Evolutionary conservation across 2,329 filamentous ascomycete genomes (phyloP).

Genomic region (Fusarium buxicola): DNA sequence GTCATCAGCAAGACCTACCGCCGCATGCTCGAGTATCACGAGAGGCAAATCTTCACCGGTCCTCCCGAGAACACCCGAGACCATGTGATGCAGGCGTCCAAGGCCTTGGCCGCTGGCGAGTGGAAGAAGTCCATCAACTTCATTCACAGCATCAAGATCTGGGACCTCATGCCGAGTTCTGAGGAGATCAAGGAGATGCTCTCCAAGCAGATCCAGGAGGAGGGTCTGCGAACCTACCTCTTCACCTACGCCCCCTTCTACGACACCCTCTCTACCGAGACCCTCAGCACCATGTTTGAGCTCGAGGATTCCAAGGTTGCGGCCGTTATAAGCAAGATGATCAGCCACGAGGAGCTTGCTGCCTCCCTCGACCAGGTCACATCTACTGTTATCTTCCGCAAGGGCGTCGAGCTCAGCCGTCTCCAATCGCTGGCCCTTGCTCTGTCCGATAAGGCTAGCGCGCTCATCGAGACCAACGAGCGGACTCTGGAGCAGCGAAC

Average conservation of each 20-base stretch:
- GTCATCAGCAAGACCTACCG: slow-evolving; percentile 99
- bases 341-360: slow-evolving; percentile 97
- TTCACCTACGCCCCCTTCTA: slow-evolving; percentile 99
- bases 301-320: slow-evolving; percentile 89
- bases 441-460: slow-evolving; percentile 94
- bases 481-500: slow-evolving; percentile 96
- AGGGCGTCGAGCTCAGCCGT: slow-evolving; percentile 97
- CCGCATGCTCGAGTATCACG: slow-evolving; percentile 98
- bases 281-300: slow-evolving; percentile 94
- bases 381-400: slow-evolving; percentile 97
- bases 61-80: slow-evolving; percentile 99
- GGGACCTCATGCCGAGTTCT: slow-evolving; percentile 94
- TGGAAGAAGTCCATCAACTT: slow-evolving; percentile 97
- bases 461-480: slow-evolving; percentile 97
- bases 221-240: slow-evolving; percentile 96
- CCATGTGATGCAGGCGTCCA: slow-evolving; percentile 99
- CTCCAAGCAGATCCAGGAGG: slow-evolving; percentile 97
- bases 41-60: slow-evolving; percentile 98
- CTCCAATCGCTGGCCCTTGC: slow-evolving; percentile 95
- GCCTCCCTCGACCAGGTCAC: slow-evolving; percentile 98
- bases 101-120: slow-evolving; percentile 94
- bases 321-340: slow-evolving; percentile 99
- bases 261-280: slow-evolving; percentile 90
- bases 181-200: slow-evolving; percentile 98
- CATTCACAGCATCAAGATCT: slow-evolving; percentile 99